Percentiles rank a stretch among this genome's conserved stretches.
These are phyloP conservation scores for Silene vulgaris DNA, from an alignment of 179 eudicot genomes.

Conservation along the genomic window DNA sequence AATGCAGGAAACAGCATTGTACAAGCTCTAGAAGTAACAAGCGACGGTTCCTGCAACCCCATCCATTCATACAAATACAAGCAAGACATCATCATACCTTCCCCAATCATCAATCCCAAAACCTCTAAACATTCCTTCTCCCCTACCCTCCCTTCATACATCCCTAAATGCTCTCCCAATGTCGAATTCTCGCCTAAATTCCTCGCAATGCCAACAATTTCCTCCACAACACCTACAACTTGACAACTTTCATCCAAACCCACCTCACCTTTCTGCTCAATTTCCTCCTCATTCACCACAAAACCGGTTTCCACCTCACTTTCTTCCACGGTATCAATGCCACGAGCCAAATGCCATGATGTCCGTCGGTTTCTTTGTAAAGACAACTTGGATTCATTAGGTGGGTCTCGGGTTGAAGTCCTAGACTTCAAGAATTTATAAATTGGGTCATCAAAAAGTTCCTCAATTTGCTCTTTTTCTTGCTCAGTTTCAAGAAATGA, in stretches of 20 bases:
- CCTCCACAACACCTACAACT: slow-evolving; percentile 42
- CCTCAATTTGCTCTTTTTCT: slow-evolving; percentile 22
- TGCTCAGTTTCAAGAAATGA: slow-evolving; percentile 12
- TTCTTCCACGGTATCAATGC: slow-evolving; percentile 24
- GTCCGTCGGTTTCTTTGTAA: slow-evolving; percentile 59
- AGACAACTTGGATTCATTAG: slow-evolving; percentile 49
- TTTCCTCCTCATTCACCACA: slow-evolving; percentile 13
- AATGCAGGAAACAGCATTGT: slow-evolving; percentile 62
- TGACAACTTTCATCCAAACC: slow-evolving; percentile 1
- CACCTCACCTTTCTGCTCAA: slow-evolving; percentile 20
- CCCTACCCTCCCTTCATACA: slow-evolving; percentile 53
- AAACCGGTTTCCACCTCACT: slow-evolving; percentile 9
- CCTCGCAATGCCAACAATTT: slow-evolving; percentile 53
- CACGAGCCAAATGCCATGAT: slow-evolving; percentile 54
- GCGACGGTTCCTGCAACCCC: slow-evolving; percentile 66
- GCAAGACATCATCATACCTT: slow-evolving; percentile 55
- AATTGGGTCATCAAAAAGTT: slow-evolving; percentile 51
- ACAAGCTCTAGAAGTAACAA: slow-evolving; percentile 59
- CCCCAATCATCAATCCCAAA: slow-evolving; percentile 55
- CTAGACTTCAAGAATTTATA: slow-evolving; percentile 60
- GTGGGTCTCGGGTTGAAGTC: slow-evolving; percentile 43
- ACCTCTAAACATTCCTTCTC: slow-evolving; percentile 57
- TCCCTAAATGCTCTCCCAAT: slow-evolving; percentile 57
- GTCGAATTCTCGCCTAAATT: slow-evolving; percentile 57
- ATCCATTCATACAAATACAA: slow-evolving; percentile 93